phyloP scores from a whole-genome alignment of 2,329 filamentous ascomycete genomes.

The Claviceps sp. region DNA sequence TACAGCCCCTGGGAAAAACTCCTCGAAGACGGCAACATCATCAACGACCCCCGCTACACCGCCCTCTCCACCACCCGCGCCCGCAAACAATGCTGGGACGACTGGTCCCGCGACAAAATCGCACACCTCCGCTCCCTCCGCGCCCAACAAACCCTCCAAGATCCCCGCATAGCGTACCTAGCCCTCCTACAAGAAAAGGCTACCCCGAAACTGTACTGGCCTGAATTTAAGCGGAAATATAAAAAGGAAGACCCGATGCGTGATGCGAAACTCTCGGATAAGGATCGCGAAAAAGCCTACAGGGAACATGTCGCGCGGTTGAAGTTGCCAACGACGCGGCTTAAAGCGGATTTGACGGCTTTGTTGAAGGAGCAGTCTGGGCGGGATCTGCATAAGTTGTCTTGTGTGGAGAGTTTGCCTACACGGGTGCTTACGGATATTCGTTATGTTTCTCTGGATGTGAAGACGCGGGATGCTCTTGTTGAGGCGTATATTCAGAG shows the following conservation, averaged over 20 bases:
- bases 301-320: constrained; percentile 58
- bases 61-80: constrained; percentile 68
- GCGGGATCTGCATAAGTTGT: constrained; percentile 44
- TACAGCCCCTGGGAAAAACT: constrained; percentile 88
- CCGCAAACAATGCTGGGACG: constrained; percentile 69
- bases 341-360: constrained; percentile 55
- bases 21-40: constrained; percentile 65
- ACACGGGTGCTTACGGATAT: constrained; percentile 50
- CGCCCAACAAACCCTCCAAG: constrained; percentile 63
- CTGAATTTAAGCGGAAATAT: constrained; percentile 87
- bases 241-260: constrained; percentile 72
- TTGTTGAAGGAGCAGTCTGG: constrained; percentile 50
- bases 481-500: constrained; percentile 53
- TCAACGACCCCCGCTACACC: constrained; percentile 80
- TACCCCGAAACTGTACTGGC: constrained; percentile 90
- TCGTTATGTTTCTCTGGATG: constrained; percentile 54
- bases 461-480: constrained; percentile 47
- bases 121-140: constrained; percentile 57
- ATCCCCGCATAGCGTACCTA: constrained; percentile 73
- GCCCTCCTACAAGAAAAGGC: constrained; percentile 69
- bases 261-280: constrained; percentile 55
- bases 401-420: constrained; percentile 45
- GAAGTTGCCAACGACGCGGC: constrained; percentile 49
- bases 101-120: constrained; percentile 71
- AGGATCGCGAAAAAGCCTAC: constrained; percentile 68